These are phyloP conservation scores for Jamesozyma lodderae DNA, from an alignment of 805 yeast species.

Conservation along the genomic window DNA sequence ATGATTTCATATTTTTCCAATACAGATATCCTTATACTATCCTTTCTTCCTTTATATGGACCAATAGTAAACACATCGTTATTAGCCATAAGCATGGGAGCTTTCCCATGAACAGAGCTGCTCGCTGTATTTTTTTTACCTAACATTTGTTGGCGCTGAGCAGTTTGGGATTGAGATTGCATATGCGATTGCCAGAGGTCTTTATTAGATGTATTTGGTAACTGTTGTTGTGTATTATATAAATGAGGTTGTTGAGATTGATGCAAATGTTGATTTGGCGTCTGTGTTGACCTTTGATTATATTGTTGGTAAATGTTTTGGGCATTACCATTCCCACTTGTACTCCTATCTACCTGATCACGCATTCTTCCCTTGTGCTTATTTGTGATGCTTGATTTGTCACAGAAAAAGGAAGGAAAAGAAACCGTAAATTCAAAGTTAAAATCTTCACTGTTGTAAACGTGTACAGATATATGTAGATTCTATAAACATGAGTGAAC, in stretches of 20 bases:
- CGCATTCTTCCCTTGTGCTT: not conserved
- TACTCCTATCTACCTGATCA: not conserved
- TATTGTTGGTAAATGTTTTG: not conserved
- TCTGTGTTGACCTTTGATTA: not conserved
- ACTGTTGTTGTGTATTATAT: conserved; percentile 10
- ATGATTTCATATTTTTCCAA: conserved; percentile 77
- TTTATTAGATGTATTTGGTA: conserved; percentile 8
- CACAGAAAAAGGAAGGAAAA: not conserved
- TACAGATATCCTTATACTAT: conserved; percentile 59
- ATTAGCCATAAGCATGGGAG: conserved; percentile 46
- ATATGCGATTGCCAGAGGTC: conserved; percentile 14
- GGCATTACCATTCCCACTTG: not conserved
- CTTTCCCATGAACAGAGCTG: conserved; percentile 21
- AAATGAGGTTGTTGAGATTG: conserved; percentile 9
- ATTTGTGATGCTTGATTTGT: not conserved
- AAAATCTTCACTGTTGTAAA: no score
- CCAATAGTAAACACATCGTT: conserved; percentile 46
- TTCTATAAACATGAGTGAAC: no score
- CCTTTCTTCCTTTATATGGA: conserved; percentile 56
- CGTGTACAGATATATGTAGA: no score
- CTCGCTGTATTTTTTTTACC: conserved; percentile 6
- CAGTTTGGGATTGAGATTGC: conserved; percentile 3
- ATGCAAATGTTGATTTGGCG: not conserved
- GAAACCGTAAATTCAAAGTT: not conserved
- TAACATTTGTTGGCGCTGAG: conserved; percentile 7